Base-by-base conservation (phyloP, 208 protist genomes). In the Trypanosomatidae sp. region DNA sequence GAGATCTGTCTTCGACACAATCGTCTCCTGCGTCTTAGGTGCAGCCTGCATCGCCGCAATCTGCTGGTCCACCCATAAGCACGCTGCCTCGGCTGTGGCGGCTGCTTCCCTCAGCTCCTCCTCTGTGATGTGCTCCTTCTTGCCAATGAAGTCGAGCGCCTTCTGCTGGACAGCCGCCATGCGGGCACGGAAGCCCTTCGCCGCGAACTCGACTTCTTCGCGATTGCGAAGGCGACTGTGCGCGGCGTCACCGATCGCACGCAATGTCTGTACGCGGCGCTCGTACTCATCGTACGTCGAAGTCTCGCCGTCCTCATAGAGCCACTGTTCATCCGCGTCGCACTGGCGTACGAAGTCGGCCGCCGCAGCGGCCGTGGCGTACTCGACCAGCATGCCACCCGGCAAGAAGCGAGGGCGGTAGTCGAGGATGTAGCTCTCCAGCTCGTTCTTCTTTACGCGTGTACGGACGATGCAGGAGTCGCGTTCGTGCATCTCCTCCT, bases 361-460 rank as follows among this genome's bases (percentile, higher is more conserved):
- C 15, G 81, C 79, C 59, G 84, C 83, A 12, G 80, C 80, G 25
- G 79, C 79, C 10, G 82, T 80, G 13, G 90, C 77, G 82, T 92
- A 98, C 50, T 88, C 81, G 22, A 41, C 53, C 47, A 97, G 82
- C 62, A 82, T 53, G n/a, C 92, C 92, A 58, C 88, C 89, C 52
- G 92, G 85, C 12, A 72, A 43, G 58, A 94, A 39, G 33, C 83
- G 88, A 39, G 84, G 80, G 65, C 88, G 91, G 76, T 86, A 92
- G 70, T 95, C 89, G 36, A 97, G 90, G 69, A 97, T 92, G 86
- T 97, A 98, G 77, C 78, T 88, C 84, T 98, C 95, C 22, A 98
- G 86, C 67, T 91, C 85, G 68, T 98, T 98, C 81, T 96, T 95
- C 68, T 90, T 92, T 66, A 97, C 92, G 3, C 83, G 84, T 52